Conservation (phyloP, 176 grass and related monocot species). For the Tillandsia fasciculata region DNA sequence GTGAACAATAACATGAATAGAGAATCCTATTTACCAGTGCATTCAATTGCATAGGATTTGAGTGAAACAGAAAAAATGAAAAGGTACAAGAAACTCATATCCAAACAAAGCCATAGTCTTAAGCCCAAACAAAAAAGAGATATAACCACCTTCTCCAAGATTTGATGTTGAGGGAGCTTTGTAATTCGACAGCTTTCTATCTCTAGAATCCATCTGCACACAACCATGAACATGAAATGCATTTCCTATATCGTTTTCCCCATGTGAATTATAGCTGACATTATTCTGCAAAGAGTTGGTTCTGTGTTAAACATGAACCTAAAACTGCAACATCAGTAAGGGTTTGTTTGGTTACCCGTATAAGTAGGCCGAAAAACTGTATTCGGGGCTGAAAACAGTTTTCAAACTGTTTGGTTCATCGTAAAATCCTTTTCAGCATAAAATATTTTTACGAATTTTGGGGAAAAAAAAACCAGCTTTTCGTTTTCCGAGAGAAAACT, state of each 20-base stretch:
- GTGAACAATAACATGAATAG: too few relatives aligned
- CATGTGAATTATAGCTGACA: neutral
- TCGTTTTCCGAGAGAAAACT: too few relatives aligned
- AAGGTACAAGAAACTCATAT: neutral
- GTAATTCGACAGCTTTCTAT: neutral
- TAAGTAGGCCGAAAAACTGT: too few relatives aligned
- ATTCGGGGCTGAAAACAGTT: too few relatives aligned
- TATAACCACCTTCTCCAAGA: conserved; percentile 8
- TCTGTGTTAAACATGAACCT: neutral
- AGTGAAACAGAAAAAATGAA: conserved; percentile 1
- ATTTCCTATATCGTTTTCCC: neutral
- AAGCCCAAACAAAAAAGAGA: conserved; percentile 5
- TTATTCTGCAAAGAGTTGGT: conserved; percentile 7
- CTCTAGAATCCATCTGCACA: neutral
- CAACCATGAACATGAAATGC: neutral
- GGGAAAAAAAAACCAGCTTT: too few relatives aligned
- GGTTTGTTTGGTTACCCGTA: too few relatives aligned
- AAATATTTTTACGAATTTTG: too few relatives aligned
- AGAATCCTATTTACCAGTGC: too few relatives aligned
- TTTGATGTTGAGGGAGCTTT: neutral
- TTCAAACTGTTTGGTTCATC: too few relatives aligned
- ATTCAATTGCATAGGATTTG: neutral
- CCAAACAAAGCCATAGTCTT: neutral
- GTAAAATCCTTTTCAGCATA: too few relatives aligned
- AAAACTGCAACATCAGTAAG: neutral